A percentile compares a stretch with the other conserved stretches of the same genome.
These are phyloP conservation scores for Eruca vesicaria DNA, from an alignment of 441 rosid genomes.

Conservation along the genomic window DNA sequence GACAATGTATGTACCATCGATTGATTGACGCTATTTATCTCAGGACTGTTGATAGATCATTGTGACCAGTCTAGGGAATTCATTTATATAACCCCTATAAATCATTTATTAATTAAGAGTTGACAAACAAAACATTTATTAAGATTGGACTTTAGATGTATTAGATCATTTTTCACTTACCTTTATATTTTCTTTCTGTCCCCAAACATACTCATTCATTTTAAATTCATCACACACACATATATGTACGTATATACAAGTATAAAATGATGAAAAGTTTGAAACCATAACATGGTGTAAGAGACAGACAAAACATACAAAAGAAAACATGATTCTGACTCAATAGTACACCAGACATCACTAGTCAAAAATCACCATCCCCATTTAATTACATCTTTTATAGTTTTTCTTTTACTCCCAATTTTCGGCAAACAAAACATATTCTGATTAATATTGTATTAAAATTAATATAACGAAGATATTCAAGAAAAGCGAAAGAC, in stretches of 20 bases:
- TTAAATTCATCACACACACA: neutral
- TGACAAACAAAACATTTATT: neutral
- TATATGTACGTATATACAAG: neutral
- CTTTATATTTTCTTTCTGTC: neutral
- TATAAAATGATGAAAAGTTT: slow-evolving; percentile 25
- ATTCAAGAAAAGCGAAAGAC: slow-evolving; percentile 7
- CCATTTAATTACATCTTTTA: slow-evolving; percentile 16
- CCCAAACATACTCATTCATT: neutral
- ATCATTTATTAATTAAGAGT: slow-evolving; percentile 5
- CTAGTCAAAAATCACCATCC: slow-evolving; percentile 28
- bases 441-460: neutral
- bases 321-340: slow-evolving; percentile 28
- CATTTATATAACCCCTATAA: slow-evolving; percentile 16
- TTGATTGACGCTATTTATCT: slow-evolving; percentile 5
- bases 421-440: neutral
- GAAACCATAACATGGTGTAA: slow-evolving; percentile 26
- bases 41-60: slow-evolving; percentile 22
- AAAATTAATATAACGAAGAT: neutral
- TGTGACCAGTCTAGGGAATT: slow-evolving; percentile 14
- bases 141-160: slow-evolving; percentile 24
- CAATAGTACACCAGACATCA: slow-evolving; percentile 14
- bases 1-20: neutral
- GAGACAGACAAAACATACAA: slow-evolving; percentile 23
- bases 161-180: slow-evolving; percentile 19
- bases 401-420: slow-evolving; percentile 16